Base-by-base conservation (phyloP, 441 rosid genomes). In the Pelargonium citronellum region DNA sequence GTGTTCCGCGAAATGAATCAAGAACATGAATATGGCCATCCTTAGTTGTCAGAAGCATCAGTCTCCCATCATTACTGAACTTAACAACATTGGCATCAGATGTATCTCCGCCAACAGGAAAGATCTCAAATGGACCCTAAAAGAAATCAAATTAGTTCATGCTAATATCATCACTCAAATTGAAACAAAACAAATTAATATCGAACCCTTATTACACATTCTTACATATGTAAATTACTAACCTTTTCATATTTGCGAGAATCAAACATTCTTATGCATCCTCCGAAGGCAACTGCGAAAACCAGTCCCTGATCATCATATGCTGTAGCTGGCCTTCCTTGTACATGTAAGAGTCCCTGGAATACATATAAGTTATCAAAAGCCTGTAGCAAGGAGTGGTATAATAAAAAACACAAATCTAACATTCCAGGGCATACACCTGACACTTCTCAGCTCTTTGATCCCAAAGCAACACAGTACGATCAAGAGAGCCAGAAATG, bases 401-500 rank as follows among this genome's bases (percentile, higher is more conserved):
- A 69, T 61, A 1, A 58, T 64, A 47, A 10, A 37, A 69, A 5
- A 44, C 13, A 27, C 13, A 55, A 34, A 60, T 8, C 17, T 19
- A 30, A 22, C 0, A 57, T 47, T 17, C 34, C 66, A 53, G 1
- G 39, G 65, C 37, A 82, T 39, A 62, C 53, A 91, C 96, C 96
- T 90, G 95, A 81, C 97, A 91, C 82, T 94, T 91, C 67, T 94
- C 99, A 70, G 90, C 91, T 49, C 97, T 85, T 71, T 94, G 97
- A 87, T 94, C 99, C 96, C 96, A 94, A 57, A 91, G 92, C 74
- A 94, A 71, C 80, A 91, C 96, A 77, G 97, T 90, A 49, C 95
- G 89, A 81, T 94, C 99, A 64, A 94, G 92, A 70, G 97, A 94
- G 73, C 97, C 95, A 16, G 99, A 94, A 73, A 91, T 84, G 74